Base-by-base conservation (phyloP, 805 yeast species). In the Yamadazyma laniorum region DNA sequence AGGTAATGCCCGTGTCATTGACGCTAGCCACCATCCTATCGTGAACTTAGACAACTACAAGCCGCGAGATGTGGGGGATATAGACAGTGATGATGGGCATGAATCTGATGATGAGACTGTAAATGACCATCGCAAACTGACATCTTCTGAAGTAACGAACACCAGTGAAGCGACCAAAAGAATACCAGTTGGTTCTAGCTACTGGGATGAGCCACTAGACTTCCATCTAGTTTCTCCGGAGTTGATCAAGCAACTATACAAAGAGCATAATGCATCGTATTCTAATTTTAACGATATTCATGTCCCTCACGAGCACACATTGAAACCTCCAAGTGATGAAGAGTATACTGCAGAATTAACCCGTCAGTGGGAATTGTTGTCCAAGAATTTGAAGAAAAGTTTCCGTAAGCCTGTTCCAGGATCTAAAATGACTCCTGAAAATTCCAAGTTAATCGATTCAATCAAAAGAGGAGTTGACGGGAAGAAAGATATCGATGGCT, bases 381-480 rank as follows among this genome's bases (percentile, higher is more conserved):
- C 89, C 3, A 70, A 81, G 42, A 58, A 62, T 4, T 65, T 83
- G 54, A 82, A 79, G 56, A 74, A 80, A 31, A 71, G 81, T 18
- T 87, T 83, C 60, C 74, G 84, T 39, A 81, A 79, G 47, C 95
- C 95, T 0, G 61, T 71, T 1, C 95, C 95, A 2, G 82, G 82
- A n/a, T 63, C 79, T 1, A 61, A 65, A 16, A 53, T 87, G 53
- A 74, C 76, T 8, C 67, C 67, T 6, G 80, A 77, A 29, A 77
- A 76, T 40, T 67, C 69, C 25, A 77, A 76, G 48, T 56, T 69
- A 39, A 60, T 87, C 30, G 95, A 87, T 58, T 76, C 85, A 36
- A 81, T 87, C 32, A 70, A 75, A 33, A 72, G 95, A 49, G 91
- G 95, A 9, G 95, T 87, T 13, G 95, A 87, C 59, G 95, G 95